These are phyloP conservation scores for Saccharomyces hybrid DNA, from an alignment of 1,139 yeast genomes.

Conservation along the genomic window DNA sequence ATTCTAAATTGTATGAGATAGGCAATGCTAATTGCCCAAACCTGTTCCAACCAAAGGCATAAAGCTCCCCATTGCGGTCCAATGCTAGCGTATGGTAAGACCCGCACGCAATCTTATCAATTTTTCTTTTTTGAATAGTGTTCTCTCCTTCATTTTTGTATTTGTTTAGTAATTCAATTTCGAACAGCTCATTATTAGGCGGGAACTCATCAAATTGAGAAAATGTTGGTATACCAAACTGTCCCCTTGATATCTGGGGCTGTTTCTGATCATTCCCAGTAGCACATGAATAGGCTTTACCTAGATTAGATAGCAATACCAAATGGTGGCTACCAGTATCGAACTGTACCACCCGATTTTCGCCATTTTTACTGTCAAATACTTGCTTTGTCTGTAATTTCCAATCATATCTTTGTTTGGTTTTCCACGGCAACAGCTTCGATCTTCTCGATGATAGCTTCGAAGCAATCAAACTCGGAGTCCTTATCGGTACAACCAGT, in stretches of 20 bases:
- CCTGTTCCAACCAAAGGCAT: conserved; percentile 79
- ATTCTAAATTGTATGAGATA: conserved; percentile 55
- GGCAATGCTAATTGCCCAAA: conserved; percentile 76
- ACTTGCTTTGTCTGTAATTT: conserved; percentile 16
- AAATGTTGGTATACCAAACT: conserved; percentile 67
- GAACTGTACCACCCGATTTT: conserved; percentile 41
- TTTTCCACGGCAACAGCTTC: conserved; percentile 21
- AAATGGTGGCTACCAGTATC: conserved; percentile 62
- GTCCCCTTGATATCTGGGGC: conserved; percentile 51
- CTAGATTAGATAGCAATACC: conserved; percentile 51
- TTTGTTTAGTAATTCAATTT: conserved; percentile 26
- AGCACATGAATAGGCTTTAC: conserved; percentile 56
- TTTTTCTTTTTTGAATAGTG: conserved; percentile 21
- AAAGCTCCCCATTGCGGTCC: conserved; percentile 55
- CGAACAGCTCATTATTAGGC: conserved; percentile 17
- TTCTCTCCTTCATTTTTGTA: conserved; percentile 6
- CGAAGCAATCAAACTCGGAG: conserved; percentile 12
- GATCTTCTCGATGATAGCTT: conserved; percentile 14
- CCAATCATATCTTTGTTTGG: conserved; percentile 16
- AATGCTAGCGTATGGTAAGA: conserved; percentile 60
- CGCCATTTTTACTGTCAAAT: conserved; percentile 32
- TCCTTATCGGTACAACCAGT: conserved; percentile 39
- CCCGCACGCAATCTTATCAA: conserved; percentile 64
- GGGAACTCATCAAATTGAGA: conserved; percentile 48
- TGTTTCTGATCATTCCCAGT: conserved; percentile 37